Conservation (phyloP, 2,329 filamentous ascomycete genomes). For the Xylariaceae sp. region DNA sequence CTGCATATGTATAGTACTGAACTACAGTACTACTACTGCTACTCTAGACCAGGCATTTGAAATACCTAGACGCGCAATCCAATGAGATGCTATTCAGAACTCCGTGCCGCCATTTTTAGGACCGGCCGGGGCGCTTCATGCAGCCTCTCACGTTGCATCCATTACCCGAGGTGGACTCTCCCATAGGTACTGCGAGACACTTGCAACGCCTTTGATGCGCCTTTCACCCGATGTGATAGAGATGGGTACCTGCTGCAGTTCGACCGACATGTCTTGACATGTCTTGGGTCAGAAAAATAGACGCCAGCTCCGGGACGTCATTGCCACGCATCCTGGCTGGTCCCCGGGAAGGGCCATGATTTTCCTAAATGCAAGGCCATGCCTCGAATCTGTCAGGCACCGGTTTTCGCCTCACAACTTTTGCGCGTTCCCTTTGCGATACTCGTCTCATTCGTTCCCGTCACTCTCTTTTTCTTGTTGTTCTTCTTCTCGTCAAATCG, state of each 20-base stretch:
- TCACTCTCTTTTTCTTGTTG: not conserved
- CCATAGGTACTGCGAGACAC: not conserved
- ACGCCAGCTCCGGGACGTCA: constrained; percentile 10
- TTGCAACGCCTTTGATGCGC: constrained; percentile 7
- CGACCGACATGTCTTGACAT: constrained; percentile 8
- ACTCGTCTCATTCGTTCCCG: constrained; percentile 18
- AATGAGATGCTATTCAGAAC: constrained; percentile 19
- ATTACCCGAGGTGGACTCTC: constrained; percentile 1
- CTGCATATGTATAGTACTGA: no score
- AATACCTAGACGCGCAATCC: constrained; percentile 20
- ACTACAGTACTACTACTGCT: no score
- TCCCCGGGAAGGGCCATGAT: constrained; percentile 11
- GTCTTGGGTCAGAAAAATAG: constrained; percentile 8
- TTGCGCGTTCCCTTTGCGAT: constrained; percentile 17
- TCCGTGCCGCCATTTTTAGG: constrained; percentile 10
- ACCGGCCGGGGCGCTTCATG: constrained; percentile 1
- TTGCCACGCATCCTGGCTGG: constrained; percentile 2
- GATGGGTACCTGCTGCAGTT: constrained; percentile 21
- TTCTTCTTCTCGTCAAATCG: constrained; percentile 7
- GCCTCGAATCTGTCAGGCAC: constrained; percentile 24
- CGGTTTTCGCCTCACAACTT: constrained; percentile 9
- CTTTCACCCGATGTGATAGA: constrained; percentile 16
- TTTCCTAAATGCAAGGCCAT: constrained; percentile 22
- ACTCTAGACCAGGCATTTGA: not conserved
- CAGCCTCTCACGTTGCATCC: constrained; percentile 3